These are phyloP conservation scores for Lycium barbarum DNA, from an alignment of 257 asterid genomes.

Conservation along the genomic window DNA sequence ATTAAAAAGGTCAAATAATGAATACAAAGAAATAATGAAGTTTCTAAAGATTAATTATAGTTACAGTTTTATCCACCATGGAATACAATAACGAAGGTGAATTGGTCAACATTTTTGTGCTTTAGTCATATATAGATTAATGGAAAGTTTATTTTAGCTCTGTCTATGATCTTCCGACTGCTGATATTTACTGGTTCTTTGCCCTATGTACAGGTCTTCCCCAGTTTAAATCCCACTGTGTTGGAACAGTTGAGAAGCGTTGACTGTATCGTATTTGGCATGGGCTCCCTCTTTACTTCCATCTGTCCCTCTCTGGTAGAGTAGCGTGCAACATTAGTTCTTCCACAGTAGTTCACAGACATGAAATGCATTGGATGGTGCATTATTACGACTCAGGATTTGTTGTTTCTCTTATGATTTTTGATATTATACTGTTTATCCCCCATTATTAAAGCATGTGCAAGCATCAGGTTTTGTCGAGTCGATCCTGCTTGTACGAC, in stretches of 20 bases:
- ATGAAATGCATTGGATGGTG: constrained; percentile 1
- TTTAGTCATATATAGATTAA: neutral
- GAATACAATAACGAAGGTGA: neutral
- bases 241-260: constrained; percentile 72
- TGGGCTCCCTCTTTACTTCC: constrained; percentile 97
- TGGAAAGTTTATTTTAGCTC: constrained; percentile 5
- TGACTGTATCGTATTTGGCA: constrained; percentile 85
- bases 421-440: constrained; percentile 13
- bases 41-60: neutral
- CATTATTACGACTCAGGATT: neutral
- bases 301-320: constrained; percentile 93
- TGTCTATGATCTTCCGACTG: neutral
- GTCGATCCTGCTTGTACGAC: neutral
- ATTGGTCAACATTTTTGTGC: neutral
- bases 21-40: neutral
- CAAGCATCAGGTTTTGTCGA: constrained; percentile 12
- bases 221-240: constrained; percentile 73
- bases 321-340: neutral
- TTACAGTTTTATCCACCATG: neutral
- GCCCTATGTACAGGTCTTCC: constrained; percentile 74
- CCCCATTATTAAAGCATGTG: neutral
- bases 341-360: neutral
- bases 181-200: constrained; percentile 23
- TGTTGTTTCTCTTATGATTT: neutral
- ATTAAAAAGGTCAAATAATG: neutral